Evolutionary conservation across 2,329 filamentous ascomycete species (phyloP), one percentile per base, ranked within the genome.

Genomic region (Diatrype stigma): DNA sequence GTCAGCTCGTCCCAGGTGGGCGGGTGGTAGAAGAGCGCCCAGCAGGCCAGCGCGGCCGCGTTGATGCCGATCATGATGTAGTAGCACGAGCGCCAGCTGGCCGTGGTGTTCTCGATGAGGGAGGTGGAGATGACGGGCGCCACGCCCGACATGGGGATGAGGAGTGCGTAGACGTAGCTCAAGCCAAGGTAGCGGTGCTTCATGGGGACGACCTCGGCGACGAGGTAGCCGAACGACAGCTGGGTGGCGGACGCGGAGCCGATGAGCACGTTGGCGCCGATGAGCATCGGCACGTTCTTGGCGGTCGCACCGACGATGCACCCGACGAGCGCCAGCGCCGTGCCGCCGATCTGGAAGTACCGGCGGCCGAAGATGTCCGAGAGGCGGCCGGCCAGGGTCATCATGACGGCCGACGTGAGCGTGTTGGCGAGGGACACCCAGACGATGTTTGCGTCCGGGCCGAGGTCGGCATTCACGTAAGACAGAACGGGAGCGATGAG

Each of bases 131-230:
- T 67, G 45, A 69, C 63, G 6, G 69, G 66, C 1, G 67, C 68
- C 48, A 70, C 67, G 16, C 60, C 61, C 14, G 64, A 65, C 42
- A 67, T 67, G 3, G 64, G 66, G 2, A 67, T 67, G 34, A 67
- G 67, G 3, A 66, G 66, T 32, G 63, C 50, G 42, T 70, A 71
- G 23, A 70, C 60, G 26, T 68, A 63, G 6, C 65, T 64, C 7
- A 64, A 45, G 3, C 66, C 66, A 48, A 67, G 56, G 11, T 65
- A 62, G 8, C 71, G 66, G 49, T 73, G 70, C 61, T 73, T 73
- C 60, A 72, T 73, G 17, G 72, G 71, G 14, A 73, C 67, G 17
- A 74, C 58, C 57, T 74, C 72, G 17, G 68, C 66, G 12, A 73
- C 60, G 6, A 66, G 65, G 10, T 70, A 66, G 40, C 69, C 68